Base-by-base conservation (phyloP, 805 yeast species). In the Metschnikowia noctiluminum region DNA sequence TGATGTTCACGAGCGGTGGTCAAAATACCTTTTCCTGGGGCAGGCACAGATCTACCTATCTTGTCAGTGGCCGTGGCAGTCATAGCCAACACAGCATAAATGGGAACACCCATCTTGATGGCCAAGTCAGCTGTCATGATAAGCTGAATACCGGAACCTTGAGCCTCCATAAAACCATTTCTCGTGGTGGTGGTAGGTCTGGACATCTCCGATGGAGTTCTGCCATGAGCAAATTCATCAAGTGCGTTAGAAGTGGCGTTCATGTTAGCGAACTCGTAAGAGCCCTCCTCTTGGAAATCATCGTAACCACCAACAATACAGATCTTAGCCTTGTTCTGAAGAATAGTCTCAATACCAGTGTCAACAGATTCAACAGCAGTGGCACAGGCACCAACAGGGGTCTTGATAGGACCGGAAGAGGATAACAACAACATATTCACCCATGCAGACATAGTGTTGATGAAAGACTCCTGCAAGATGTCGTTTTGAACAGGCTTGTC, bases 301-400 rank as follows among this genome's bases (percentile, higher is more conserved):
- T 94, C 99, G 70, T 88, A 90, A 74, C 99, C 99, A 80, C 99
- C 99, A 61, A 92, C 97, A 63, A 94, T 78, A 71, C 94, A 89
- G 61, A 94, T 83, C 81, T 89, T 90, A 49, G 99, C 99, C 73
- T 91, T 89, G 60, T 97, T 97, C 43, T 90, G 76, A 60, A 89
- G 72, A 62, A 94, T 90, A 46, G 96, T 89, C 75, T 94, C 99
- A 58, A 87, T 81, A 82, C 97, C 99, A 62, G 82, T 80, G 69
- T 94, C 99, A 57, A 94, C 87, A 54, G 99, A 94, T 77, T 94
- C 99, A 53, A 94, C 87, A 48, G 99, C 94, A 58, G 99, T 94
- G 44, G 99, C 99, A 80, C 99, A 94, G 37, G 99, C 99, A 76
- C 96, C 99, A 48, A 94, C 99, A 45, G 99, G 98, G 28, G 99